Evolutionary conservation across 2,329 filamentous ascomycete genomes (phyloP), one percentile per base, ranked within the genome.

Genomic region (Periglandula ipomoeae): DNA sequence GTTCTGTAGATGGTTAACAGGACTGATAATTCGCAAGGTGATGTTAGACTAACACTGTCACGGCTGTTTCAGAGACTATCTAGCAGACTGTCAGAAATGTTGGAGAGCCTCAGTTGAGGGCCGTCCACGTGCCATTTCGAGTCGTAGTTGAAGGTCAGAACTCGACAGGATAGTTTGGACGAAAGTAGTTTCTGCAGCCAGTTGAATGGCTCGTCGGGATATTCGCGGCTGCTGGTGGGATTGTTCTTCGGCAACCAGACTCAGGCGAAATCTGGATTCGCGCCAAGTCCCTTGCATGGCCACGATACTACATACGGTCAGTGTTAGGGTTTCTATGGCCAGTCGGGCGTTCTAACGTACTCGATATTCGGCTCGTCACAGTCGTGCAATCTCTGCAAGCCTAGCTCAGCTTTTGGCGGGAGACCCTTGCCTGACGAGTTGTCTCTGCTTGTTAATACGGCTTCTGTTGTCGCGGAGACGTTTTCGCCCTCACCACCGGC

Each of bases 211-310:
- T 41, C 32, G 9, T 47, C 22, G 19, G 49, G 50, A 50, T 52
- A 48, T 22, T 24, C 44, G 34, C 19, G n/a, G 23, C 40, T 22
- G n/a, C 37, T n/a, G 4, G 24, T 20, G 15, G 50, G 50, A 35
- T 52, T 52, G 44, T 52, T 47, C 27, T 50, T 52, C 11, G 44
- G 50, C 23, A 47, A 40, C 50, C 50, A 52, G 23, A 50, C 40
- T 47, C 47, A 52, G 8, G 50, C 50, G 32, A 47, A 52, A 38
- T 50, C 47, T 20, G 44, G 50, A 42, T 52, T 52, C 15, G 50
- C 50, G 20, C 44, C 47, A 5, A 52, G 50, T n/a, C 10, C 50
- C 44, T 42, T 52, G 44, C 10, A 52, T 44, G 32, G 48, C 50
- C 5, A 52, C 46, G 41, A 49, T 49, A 30, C 50, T 52, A 48